Base-by-base conservation (phyloP, 2,329 filamentous ascomycete genomes). In the Cyclaneusma minus region DNA sequence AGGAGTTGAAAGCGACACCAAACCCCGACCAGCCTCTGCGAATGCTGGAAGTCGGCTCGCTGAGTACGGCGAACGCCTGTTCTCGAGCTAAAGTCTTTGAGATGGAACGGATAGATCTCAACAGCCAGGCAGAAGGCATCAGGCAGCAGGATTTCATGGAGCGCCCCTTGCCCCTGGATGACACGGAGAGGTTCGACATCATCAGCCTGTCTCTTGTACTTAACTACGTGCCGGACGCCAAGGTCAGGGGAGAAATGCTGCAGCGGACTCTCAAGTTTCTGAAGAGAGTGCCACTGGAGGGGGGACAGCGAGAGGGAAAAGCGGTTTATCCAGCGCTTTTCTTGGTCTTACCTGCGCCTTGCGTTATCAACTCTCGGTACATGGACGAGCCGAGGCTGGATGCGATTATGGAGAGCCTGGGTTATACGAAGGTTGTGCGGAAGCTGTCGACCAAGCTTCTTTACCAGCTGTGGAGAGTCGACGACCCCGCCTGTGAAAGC, bases 91-190 rank as follows among this genome's bases (percentile, higher is more conserved):
- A 61, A 5, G 47, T 66, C 22, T 79, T 95, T 40, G 60, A 78
- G 18, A 70, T 92, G 41, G 67, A 74, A 34, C 69, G 84, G 36
- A 94, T 98, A 47, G 89, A 98, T 46, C 56, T 98, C 29, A 80
- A 91, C 51, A 89, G 84, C 32, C 83, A 92, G 45, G 75, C 74
- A 24, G 61, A 75, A 2, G 74, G 71, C 1, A 98, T 98, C 37
- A 47, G 73, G 30, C 72, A 91, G 49, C 83, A 94, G 47, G 83
- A 98, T 49, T 95, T 98, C 44, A 93, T 98, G 85, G 56, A 82
- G 38, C 65, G 84, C 14, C 80, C 84, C 1, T 50, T 87, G 3
- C 87, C 87, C 0, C 47, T 45, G 4, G 49, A 62, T 13, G 56
- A 64, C 5, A 49, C 55, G 1, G 72, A 84, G 21, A 59, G 58